These are phyloP conservation scores for Pseudogymnoascus sp. DNA, from an alignment of 2,329 filamentous ascomycete genomes.

Conservation along the genomic window DNA sequence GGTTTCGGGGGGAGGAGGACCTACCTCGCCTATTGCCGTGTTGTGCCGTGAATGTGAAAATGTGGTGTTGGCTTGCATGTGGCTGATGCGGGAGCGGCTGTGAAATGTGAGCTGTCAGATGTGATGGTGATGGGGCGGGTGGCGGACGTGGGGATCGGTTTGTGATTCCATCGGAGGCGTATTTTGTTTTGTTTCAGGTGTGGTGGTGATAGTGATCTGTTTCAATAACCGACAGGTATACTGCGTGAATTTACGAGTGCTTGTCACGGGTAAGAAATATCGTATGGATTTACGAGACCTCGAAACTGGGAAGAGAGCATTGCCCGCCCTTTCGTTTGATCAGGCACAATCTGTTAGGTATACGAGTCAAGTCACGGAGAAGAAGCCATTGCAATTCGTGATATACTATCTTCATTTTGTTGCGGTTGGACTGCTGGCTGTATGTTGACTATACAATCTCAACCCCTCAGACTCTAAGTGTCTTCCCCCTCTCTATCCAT, in stretches of 20 bases:
- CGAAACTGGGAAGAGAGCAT: neutral
- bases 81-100: neutral
- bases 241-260: neutral
- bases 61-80: neutral
- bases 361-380: neutral
- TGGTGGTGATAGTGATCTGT: neutral
- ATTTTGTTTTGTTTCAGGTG: neutral
- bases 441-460: neutral
- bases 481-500: neutral
- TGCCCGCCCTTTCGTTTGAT: neutral
- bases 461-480: neutral
- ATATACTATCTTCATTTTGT: neutral
- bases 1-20: neutral
- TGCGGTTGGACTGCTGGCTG: neutral
- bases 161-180: neutral
- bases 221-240: neutral
- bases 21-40: neutral
- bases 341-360: too few species aligned
- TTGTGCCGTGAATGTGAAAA: neutral
- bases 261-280: neutral
- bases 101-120: neutral
- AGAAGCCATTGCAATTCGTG: neutral
- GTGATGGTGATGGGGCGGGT: neutral
- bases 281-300: neutral
- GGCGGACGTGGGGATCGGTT: neutral